A percentile compares a stretch with the other conserved stretches of the same genome.
Conservation (phyloP, 768 basidiomycete species). For the Auricularia sp. region DNA sequence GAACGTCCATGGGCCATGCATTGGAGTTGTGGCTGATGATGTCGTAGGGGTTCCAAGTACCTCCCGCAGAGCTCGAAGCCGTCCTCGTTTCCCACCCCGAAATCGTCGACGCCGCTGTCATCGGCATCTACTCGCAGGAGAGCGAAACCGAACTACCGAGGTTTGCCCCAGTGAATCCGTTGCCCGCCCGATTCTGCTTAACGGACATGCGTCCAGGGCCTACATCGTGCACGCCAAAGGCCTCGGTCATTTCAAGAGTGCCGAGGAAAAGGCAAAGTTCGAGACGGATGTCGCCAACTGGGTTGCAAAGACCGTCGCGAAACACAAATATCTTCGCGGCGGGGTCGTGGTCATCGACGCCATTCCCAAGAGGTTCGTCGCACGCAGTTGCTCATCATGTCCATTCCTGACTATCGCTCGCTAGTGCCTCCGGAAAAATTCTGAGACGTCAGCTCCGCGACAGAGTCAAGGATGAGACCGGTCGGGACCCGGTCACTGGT, state of each 20-base stretch:
- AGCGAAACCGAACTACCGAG: slow-evolving; percentile 79
- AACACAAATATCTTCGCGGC: slow-evolving; percentile 72
- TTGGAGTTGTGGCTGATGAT: neutral
- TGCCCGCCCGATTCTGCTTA: neutral
- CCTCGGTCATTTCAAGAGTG: slow-evolving; percentile 14
- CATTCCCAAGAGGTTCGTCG: slow-evolving; percentile 57
- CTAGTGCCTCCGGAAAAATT: slow-evolving; percentile 81
- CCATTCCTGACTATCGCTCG: neutral
- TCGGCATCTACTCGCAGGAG: slow-evolving; percentile 55
- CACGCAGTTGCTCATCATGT: neutral
- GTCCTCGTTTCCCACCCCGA: slow-evolving; percentile 65
- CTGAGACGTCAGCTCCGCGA: slow-evolving; percentile 68
- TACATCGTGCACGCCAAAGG: slow-evolving; percentile 28
- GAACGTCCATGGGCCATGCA: too few relatives aligned
- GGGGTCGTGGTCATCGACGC: slow-evolving; percentile 49
- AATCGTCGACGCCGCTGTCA: slow-evolving; percentile 74
- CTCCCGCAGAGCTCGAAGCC: slow-evolving; percentile 79
- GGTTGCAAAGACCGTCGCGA: slow-evolving; percentile 58
- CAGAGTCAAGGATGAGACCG: slow-evolving; percentile 44
- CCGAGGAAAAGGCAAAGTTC: slow-evolving; percentile 34
- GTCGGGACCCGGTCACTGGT: neutral
- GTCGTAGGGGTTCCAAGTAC: slow-evolving; percentile 57
- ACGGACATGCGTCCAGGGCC: neutral
- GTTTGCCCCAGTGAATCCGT: slow-evolving; percentile 22
- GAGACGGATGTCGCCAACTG: slow-evolving; percentile 48